Conservation (phyloP, 2,329 filamentous ascomycete species). For the Diaporthe eres region DNA sequence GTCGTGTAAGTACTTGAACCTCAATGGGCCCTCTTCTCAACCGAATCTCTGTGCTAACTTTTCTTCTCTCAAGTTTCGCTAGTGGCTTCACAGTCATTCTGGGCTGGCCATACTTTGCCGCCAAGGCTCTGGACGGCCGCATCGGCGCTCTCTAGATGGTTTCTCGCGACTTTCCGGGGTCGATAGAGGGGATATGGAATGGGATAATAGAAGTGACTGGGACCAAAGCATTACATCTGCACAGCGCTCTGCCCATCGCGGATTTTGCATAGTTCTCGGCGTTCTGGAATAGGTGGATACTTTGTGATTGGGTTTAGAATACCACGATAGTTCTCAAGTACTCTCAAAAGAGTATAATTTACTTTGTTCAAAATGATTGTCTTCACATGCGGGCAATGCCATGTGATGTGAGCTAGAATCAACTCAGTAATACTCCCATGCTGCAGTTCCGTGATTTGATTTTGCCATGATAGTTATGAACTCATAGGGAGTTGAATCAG, state of each 20-base stretch:
- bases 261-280: slow-evolving; percentile 36
- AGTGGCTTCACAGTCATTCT: slow-evolving; percentile 52
- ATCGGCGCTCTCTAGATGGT: slow-evolving; percentile 45
- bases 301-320: slow-evolving; percentile 35
- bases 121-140: slow-evolving; percentile 47
- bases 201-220: slow-evolving; percentile 17
- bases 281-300: slow-evolving; percentile 35
- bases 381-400: too few relatives aligned
- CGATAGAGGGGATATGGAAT: neutral
- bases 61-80: slow-evolving; percentile 50
- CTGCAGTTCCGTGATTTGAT: neutral
- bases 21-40: neutral
- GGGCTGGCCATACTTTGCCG: slow-evolving; percentile 54
- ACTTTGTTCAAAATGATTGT: slow-evolving; percentile 28
- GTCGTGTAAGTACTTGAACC: slow-evolving; percentile 52
- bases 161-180: neutral
- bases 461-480: neutral
- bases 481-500: too few relatives aligned
- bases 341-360: slow-evolving; percentile 27
- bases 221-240: slow-evolving; percentile 24
- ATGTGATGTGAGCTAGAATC: neutral
- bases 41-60: slow-evolving; percentile 2
- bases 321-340: slow-evolving; percentile 28
- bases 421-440: too few relatives aligned
- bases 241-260: slow-evolving; percentile 31